Evolutionary conservation across 179 eudicot species (phyloP).

Genomic region (Camellia oleifera): DNA sequence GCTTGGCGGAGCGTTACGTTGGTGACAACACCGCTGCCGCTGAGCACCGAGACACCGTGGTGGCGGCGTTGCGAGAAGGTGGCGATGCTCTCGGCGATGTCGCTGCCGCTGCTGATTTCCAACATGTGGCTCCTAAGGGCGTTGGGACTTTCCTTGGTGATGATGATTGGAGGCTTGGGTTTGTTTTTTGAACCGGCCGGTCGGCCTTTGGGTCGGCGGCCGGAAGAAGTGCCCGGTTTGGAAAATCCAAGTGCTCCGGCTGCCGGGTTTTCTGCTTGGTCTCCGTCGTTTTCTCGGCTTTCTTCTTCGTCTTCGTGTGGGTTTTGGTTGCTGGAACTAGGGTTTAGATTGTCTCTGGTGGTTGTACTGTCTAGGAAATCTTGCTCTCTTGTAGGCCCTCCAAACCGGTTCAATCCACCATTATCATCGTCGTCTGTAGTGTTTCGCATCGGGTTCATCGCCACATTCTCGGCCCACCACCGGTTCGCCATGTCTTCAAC

Average conservation of each 20-base stretch:
- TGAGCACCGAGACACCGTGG: slow-evolving; percentile 67
- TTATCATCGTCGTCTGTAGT: slow-evolving; percentile 6
- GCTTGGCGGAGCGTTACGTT: slow-evolving; percentile 62
- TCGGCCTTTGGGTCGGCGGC: slow-evolving; percentile 64
- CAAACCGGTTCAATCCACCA: slow-evolving; percentile 17
- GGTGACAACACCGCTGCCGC: slow-evolving; percentile 65
- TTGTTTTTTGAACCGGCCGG: slow-evolving; percentile 76
- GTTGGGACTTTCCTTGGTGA: slow-evolving; percentile 66
- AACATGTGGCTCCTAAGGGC: slow-evolving; percentile 57
- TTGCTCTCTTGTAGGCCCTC: slow-evolving; percentile 23
- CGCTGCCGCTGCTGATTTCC: slow-evolving; percentile 56
- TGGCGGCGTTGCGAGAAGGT: slow-evolving; percentile 60
- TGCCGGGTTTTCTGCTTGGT: slow-evolving; percentile 17
- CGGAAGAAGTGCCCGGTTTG: slow-evolving; percentile 38
- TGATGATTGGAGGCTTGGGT: slow-evolving; percentile 66
- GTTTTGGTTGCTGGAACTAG: slow-evolving; percentile 8
- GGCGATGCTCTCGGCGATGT: slow-evolving; percentile 47
- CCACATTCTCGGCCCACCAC: slow-evolving; percentile 78
- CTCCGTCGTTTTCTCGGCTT: slow-evolving; percentile 14
- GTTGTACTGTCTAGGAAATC: slow-evolving; percentile 15
- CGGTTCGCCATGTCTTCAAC: slow-evolving; percentile 51
- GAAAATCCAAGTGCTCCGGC: slow-evolving; percentile 16
- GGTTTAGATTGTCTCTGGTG: slow-evolving; percentile 6
- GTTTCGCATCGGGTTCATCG: slow-evolving; percentile 33
- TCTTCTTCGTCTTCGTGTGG: slow-evolving; percentile 13